A percentile compares a stretch with the other conserved stretches of the same genome.
Conservation (phyloP, 805 yeast genomes). For the Saturnispora diversa region DNA sequence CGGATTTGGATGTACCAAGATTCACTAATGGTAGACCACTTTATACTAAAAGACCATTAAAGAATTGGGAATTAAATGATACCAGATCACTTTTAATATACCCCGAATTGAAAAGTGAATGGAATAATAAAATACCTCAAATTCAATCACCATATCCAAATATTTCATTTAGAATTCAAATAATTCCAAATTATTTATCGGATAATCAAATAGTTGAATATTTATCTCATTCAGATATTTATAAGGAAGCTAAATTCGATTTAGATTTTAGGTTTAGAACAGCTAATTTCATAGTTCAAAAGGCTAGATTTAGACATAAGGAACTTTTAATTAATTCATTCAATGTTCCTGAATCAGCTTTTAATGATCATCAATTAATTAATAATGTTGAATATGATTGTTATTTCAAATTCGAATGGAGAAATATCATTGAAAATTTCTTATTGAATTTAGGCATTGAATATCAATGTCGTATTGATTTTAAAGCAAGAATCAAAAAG, state of each 20-base stretch:
- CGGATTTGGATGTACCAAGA: slow-evolving; percentile 43
- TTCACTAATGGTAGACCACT: slow-evolving; percentile 52
- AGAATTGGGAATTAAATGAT: slow-evolving; percentile 69
- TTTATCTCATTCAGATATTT: slow-evolving; percentile 53
- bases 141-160: slow-evolving; percentile 28
- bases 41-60: slow-evolving; percentile 52
- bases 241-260: slow-evolving; percentile 54
- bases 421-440: slow-evolving; percentile 66
- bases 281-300: slow-evolving; percentile 52
- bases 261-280: slow-evolving; percentile 45
- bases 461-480: slow-evolving; percentile 62
- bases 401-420: slow-evolving; percentile 45
- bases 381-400: slow-evolving; percentile 20
- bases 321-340: slow-evolving; percentile 22
- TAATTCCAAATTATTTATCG: slow-evolving; percentile 45
- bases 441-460: slow-evolving; percentile 58
- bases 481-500: slow-evolving; percentile 42
- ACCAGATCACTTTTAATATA: slow-evolving; percentile 55
- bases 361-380: slow-evolving; percentile 17
- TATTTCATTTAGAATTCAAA: slow-evolving; percentile 38
- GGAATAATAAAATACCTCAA: slow-evolving; percentile 46
- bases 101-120: slow-evolving; percentile 41
- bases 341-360: slow-evolving; percentile 17
- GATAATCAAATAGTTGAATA: slow-evolving; percentile 42
- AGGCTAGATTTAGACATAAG: slow-evolving; percentile 45